Evolutionary conservation across 2,329 filamentous ascomycete genomes (phyloP), one percentile per base, ranked within the genome.

Genomic region (Clonostachys rhizophaga): DNA sequence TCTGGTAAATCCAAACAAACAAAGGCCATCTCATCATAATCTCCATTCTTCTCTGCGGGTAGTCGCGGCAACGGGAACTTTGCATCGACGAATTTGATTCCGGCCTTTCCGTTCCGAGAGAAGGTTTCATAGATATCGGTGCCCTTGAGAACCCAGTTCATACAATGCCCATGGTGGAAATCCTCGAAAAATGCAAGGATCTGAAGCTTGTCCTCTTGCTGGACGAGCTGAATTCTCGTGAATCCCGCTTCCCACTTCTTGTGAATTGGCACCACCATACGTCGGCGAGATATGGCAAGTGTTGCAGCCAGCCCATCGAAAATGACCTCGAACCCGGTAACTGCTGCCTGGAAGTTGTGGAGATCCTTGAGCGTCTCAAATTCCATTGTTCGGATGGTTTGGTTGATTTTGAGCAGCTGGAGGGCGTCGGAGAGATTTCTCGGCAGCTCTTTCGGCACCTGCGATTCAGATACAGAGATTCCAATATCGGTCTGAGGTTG

Each of bases 221-320:
- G 60, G 35, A 96, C 82, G 36, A 96, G 75, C 62, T 96, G 91
- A 8, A 96, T 74, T 35, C 91, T 83, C 9, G 89, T 89, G 36
- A 77, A 78, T n/a, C 77, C 82, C 3, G 91, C 88, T 60, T 95
- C 90, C 89, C 89, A 95, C 65, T 94, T 94, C 69, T 96, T 95
- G 70, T 95, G 88, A 54, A 96, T 92, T 0, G 89, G 89, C 14
- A 95, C 89, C 12, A 96, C 89, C 86, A 91, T 94, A 54, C 89
- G 81, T 43, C 89, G 83, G 33, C 91, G 83, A 2, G 91, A 84
- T 54, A 96, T 95, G 49, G 86, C 84, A 63, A 96, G 89, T 0
- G 82, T 83, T 8, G 78, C 74, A 6, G 89, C 89, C 45, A 88
- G 67, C 7, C 83, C 82, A 60, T 90, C 87, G 54, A 85, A 91